Percentiles rank a stretch among this genome's conserved stretches.
These are phyloP conservation scores for Pseudomonodictys pantanalensis DNA, from an alignment of 495 filamentous ascomycete genomes.

Conservation along the genomic window DNA sequence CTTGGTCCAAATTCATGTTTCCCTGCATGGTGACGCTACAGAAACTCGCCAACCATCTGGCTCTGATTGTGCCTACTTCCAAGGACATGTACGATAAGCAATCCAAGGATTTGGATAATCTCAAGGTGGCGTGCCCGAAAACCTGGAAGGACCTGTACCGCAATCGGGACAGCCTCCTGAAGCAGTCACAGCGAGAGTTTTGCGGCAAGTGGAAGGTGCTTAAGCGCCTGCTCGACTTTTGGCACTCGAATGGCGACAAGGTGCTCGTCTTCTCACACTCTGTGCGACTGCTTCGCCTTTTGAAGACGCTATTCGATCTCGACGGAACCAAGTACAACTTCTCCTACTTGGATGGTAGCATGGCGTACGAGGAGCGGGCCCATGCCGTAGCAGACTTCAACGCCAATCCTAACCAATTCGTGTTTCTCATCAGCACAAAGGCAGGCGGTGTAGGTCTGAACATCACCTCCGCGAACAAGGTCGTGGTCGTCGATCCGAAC, in stretches of 20 bases:
- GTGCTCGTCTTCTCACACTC: conserved; percentile 90
- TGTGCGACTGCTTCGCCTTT: conserved; percentile 79
- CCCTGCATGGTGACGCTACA: conserved; percentile 78
- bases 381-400: conserved; percentile 88
- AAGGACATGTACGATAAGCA: conserved; percentile 72
- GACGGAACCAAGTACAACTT: conserved; percentile 83
- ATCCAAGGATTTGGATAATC: conserved; percentile 69
- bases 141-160: conserved; percentile 73
- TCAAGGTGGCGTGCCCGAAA: conserved; percentile 72
- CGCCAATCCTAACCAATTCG: conserved; percentile 80
- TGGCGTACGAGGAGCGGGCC: conserved; percentile 80
- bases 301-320: conserved; percentile 74
- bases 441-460: conserved; percentile 89
- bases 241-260: conserved; percentile 87
- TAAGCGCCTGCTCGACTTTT: conserved; percentile 80
- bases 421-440: conserved; percentile 92
- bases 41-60: conserved; percentile 89
- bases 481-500: conserved; percentile 94
- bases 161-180: conserved; percentile 73
- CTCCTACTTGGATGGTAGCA: conserved; percentile 83
- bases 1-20: conserved; percentile 81
- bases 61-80: conserved; percentile 75
- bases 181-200: conserved; percentile 84
- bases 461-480: conserved; percentile 97
- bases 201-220: conserved; percentile 98